Base-by-base conservation (phyloP, 306 rosid species). In the Rosa persica region DNA sequence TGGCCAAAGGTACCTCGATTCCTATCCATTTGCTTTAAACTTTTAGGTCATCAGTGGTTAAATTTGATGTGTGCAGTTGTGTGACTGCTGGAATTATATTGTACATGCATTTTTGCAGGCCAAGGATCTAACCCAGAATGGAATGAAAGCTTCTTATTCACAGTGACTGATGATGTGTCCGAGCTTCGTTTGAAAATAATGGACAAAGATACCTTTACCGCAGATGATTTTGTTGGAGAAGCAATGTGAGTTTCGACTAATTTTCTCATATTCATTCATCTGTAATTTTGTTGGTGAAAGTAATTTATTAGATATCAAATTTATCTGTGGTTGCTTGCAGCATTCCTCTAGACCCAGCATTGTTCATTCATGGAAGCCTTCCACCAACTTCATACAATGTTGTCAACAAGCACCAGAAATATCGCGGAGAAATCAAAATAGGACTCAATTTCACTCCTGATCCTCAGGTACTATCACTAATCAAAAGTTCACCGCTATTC, bases 111-210 rank as follows among this genome's bases (percentile, higher is more conserved):
- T 23, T 64, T 64, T 80, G 74, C 84, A 90, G 98, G 88, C 9
- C 46, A 90, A 79, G 96, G 97, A 44, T 38, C 81, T 19, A 76
- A 88, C 3, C 94, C 96, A n/a, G 89, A 90, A 48, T 93, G 98
- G 98, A 90, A 90, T 12, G 98, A 93, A 75, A 88, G 7, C 51
- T 93, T 93, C 82, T 74, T 89, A 12, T 93, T 90, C 81, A 85
- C 76, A 42, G 57, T 93, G 51, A 79, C 98, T 10, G 90, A 87
- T 3, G 91, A 87, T 23, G 87, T 73, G 79, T 76, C 87, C 36
- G 93, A 89, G 42, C 87, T 93, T 80, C 76, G n/a, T 12, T 42
- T 93, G 80, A 93, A 90, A 84, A 88, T 93, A 74, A 70, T 89
- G 88, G 98, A 93, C 89, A 87, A 87, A 44, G 98, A 93, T 42